Conservation (phyloP, 2,329 filamentous ascomycete species). For the Diaporthe batatas region DNA sequence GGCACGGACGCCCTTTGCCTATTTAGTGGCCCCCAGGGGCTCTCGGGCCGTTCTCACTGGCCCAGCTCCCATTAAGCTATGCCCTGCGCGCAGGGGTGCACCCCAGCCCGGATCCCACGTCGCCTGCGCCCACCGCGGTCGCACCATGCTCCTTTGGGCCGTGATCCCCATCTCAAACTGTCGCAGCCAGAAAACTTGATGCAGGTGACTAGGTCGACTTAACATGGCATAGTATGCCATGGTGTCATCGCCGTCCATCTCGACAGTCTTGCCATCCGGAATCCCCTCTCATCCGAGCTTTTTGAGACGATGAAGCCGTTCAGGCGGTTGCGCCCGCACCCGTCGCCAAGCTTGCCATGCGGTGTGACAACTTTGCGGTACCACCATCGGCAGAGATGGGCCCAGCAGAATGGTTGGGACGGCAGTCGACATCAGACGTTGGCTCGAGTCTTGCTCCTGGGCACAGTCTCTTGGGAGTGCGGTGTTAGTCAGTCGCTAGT, state of each 20-base stretch:
- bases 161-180: constrained; percentile 45
- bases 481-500: background rate
- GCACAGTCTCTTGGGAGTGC: background rate
- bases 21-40: constrained; percentile 20
- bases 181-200: constrained; percentile 45
- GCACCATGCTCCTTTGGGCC: constrained; percentile 31
- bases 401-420: background rate
- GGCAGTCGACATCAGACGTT: constrained; percentile 19
- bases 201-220: constrained; percentile 39
- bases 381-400: background rate
- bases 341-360: background rate
- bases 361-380: background rate
- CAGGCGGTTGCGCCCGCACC: constrained; percentile 23
- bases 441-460: background rate
- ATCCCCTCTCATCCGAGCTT: constrained; percentile 35
- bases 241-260: constrained; percentile 14
- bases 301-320: constrained; percentile 27
- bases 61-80: constrained; percentile 35
- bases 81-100: background rate
- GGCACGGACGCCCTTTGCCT: constrained; percentile 17
- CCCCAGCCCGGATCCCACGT: constrained; percentile 5
- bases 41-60: constrained; percentile 25
- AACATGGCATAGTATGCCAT: constrained; percentile 44
- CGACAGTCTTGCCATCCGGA: constrained; percentile 22
- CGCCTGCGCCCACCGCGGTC: constrained; percentile 1